These are phyloP conservation scores for Ceratocystis harringtonii DNA, from an alignment of 2,329 filamentous ascomycete genomes.

Conservation along the genomic window DNA sequence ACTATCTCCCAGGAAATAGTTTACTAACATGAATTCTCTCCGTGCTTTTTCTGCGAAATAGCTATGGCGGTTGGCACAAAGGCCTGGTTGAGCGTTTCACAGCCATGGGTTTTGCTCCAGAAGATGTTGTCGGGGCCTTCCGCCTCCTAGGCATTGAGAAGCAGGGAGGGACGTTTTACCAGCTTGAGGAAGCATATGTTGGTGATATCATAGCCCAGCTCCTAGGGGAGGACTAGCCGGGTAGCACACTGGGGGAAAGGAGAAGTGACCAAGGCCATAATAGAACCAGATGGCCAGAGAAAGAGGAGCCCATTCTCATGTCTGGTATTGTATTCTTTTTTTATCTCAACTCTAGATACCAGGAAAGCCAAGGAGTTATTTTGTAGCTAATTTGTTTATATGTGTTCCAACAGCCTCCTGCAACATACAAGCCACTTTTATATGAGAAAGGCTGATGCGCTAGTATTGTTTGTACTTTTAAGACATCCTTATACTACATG, in stretches of 20 bases:
- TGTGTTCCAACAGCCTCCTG: too few relatives aligned
- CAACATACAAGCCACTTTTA: too few relatives aligned
- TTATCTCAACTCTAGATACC: not conserved
- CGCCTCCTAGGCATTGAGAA: slow-evolving; percentile 66
- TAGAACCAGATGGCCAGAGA: not conserved
- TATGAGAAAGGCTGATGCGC: not conserved
- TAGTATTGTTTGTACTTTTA: not conserved
- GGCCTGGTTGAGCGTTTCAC: slow-evolving; percentile 71
- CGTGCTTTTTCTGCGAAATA: slow-evolving; percentile 24
- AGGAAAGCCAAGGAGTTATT: not conserved
- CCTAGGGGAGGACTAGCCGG: slow-evolving; percentile 53
- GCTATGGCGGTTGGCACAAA: slow-evolving; percentile 78
- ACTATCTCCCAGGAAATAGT: too few relatives aligned
- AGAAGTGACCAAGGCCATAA: not conserved
- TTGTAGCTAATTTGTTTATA: too few relatives aligned
- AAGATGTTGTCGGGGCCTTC: slow-evolving; percentile 72
- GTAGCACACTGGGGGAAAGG: not conserved
- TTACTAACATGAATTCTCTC: not conserved
- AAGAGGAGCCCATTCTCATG: not conserved
- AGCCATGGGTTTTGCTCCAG: slow-evolving; percentile 80
- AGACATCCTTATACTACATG: not conserved
- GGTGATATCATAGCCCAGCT: slow-evolving; percentile 77
- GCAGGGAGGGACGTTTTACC: slow-evolving; percentile 64
- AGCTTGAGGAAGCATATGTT: slow-evolving; percentile 79
- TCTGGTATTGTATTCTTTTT: not conserved